A percentile compares a stretch with the other conserved stretches of the same genome.
Evolutionary conservation across 2,329 filamentous ascomycete genomes (phyloP).

Genomic region (Ascochyta koolunga): DNA sequence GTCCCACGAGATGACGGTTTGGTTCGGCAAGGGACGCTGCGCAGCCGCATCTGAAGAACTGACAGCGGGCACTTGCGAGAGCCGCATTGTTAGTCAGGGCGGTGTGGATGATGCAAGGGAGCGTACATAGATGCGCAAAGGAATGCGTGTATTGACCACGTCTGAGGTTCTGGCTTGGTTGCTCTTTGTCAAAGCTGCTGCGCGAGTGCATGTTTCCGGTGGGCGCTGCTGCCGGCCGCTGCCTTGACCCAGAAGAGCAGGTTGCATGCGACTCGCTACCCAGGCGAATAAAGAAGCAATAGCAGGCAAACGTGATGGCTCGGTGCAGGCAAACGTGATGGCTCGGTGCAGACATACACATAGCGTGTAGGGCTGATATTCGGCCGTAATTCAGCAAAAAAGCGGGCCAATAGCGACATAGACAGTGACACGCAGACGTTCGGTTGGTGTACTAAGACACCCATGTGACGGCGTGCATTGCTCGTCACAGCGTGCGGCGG

Average conservation of each 20-base stretch:
- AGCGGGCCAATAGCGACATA: neutral
- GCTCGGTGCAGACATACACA: neutral
- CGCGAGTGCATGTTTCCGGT: neutral
- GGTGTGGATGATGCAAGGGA: slow-evolving; percentile 13
- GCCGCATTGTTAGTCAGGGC: slow-evolving; percentile 26
- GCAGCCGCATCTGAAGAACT: slow-evolving; percentile 15
- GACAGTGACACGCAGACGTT: neutral
- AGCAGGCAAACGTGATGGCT: neutral
- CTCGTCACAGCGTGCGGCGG: slow-evolving; percentile 9
- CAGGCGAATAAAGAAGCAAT: neutral
- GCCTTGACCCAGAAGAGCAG: neutral
- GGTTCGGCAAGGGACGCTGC: slow-evolving; percentile 15
- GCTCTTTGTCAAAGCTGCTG: neutral
- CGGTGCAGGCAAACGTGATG: neutral
- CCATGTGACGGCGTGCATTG: slow-evolving; percentile 16
- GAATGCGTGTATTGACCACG: neutral
- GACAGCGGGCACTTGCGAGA: slow-evolving; percentile 27
- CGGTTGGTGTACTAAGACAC: slow-evolving; percentile 5
- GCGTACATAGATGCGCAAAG: slow-evolving; percentile 1
- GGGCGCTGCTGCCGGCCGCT: neutral
- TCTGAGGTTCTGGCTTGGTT: neutral
- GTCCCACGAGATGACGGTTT: slow-evolving; percentile 5
- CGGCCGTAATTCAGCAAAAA: neutral
- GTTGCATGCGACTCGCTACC: neutral
- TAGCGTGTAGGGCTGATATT: slow-evolving; percentile 7